A percentile compares a stretch with the other conserved stretches of the same genome.
phyloP scores from a whole-genome alignment of 495 filamentous ascomycete species.

The Talaromyces nanjingensis region DNA sequence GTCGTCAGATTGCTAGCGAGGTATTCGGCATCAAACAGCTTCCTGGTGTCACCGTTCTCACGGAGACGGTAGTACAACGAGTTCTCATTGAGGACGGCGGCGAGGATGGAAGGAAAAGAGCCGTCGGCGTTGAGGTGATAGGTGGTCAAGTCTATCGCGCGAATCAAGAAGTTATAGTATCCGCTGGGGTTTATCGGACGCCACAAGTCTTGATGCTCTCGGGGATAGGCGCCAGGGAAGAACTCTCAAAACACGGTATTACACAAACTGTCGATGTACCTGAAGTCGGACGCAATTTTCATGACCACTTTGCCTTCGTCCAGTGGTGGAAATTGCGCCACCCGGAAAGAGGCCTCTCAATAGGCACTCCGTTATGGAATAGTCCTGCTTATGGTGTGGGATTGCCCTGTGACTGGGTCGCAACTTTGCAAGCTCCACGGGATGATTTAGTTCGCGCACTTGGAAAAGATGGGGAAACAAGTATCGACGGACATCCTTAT shows the following conservation, averaged over 20 bases:
- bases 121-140: not conserved
- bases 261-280: constrained; percentile 16
- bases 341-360: not conserved
- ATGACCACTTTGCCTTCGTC: constrained; percentile 22
- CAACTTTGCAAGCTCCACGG: not conserved
- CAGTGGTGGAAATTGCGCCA: not conserved
- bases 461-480: not conserved
- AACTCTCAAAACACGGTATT: constrained; percentile 22
- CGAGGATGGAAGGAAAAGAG: not conserved
- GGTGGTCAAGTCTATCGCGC: constrained; percentile 10
- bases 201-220: constrained; percentile 34
- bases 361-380: not conserved
- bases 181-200: constrained; percentile 22
- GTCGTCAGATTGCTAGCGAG: constrained; percentile 2
- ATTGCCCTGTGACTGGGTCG: not conserved
- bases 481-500: not conserved
- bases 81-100: not conserved
- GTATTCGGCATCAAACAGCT: constrained; percentile 2
- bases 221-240: constrained; percentile 24
- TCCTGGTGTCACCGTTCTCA: not conserved
- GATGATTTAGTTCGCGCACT: not conserved
- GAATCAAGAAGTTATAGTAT: constrained; percentile 32
- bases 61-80: not conserved
- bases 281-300: constrained; percentile 29
- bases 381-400: not conserved